Evolutionary conservation across 768 basidiomycete genomes (phyloP), one percentile per base, ranked within the genome.

Genomic region (Calocybe gangraenosa): DNA sequence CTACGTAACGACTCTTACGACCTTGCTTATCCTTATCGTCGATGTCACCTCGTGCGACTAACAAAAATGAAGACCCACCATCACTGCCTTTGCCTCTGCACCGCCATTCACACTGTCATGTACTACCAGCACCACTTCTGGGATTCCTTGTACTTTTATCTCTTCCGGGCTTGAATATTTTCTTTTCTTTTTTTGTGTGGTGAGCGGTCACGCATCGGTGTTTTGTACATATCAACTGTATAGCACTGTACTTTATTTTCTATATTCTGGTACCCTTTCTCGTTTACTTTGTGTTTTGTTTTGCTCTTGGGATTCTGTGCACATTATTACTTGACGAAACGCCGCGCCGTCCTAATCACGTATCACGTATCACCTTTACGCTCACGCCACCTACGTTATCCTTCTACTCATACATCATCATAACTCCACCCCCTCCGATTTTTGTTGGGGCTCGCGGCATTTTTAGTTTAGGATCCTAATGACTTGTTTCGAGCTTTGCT

Each of bases 151-250:
- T 52, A 49, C 44, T 43, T 48, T 34, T 52, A 49, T 49, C 28
- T 21, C 10, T 21, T 28, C 15, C 19, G 25, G 46, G 35, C 30
- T 20, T 35, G 20, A 14, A 6, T 42, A 19, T 40, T 35, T 10
- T 11, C 25, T 28, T 28, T 28, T 28, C 11, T 28, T 28, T 28
- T 28, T 28, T 28, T 11, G 5, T 28, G 5, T 28, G 11, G 5
- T 28, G 6, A 5, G 38, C 38, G 46, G 46, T 15, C 33, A 20
- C 20, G 46, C 11, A 23, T 33, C 20, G 47, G 51, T 44, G 50
- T 28, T 11, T 41, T 52, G 50, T 52, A 52, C 48, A 51, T 51
- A 38, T 42, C 31, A 5, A 17, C 13, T 52, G 47, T 52, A 48
- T 36, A 44, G 13, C 11, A 28, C n/a, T 51, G 33, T 39, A 44